Evolutionary conservation across 805 yeast genomes (phyloP).

Genomic region (Pichia scutulata): DNA sequence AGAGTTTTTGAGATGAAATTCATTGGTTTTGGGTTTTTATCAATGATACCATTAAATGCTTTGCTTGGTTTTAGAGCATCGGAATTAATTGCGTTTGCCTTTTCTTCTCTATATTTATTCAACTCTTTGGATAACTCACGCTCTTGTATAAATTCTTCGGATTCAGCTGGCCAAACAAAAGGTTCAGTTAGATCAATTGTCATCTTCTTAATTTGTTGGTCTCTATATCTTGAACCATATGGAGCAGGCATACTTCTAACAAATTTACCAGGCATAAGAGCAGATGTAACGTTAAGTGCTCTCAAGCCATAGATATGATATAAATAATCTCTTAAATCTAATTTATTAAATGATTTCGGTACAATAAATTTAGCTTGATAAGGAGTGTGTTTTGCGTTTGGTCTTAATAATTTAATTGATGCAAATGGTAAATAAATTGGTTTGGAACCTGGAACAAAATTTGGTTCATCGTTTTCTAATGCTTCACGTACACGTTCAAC

Average conservation of each 20-base stretch:
- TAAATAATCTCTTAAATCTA: slow-evolving; percentile 90
- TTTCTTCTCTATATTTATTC: slow-evolving; percentile 44
- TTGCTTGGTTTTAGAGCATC: slow-evolving; percentile 59
- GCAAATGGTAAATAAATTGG: slow-evolving; percentile 82
- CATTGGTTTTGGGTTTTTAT: slow-evolving; percentile 47
- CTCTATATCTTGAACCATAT: slow-evolving; percentile 61
- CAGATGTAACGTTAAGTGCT: slow-evolving; percentile 83
- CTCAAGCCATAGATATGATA: slow-evolving; percentile 86
- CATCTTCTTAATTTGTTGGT: slow-evolving; percentile 87
- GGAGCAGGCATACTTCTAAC: slow-evolving; percentile 45
- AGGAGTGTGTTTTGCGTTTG: slow-evolving; percentile 95
- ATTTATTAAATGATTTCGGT: slow-evolving; percentile 86
- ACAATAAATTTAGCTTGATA: slow-evolving; percentile 95
- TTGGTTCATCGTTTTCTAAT: slow-evolving; percentile 59
- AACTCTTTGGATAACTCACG: slow-evolving; percentile 35
- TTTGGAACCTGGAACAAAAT: slow-evolving; percentile 74
- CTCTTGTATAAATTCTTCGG: slow-evolving; percentile 29
- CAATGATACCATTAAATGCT: slow-evolving; percentile 66
- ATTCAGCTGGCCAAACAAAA: slow-evolving; percentile 82
- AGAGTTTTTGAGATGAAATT: slow-evolving; percentile 53
- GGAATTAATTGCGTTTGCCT: slow-evolving; percentile 47
- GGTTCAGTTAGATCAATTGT: slow-evolving; percentile 95
- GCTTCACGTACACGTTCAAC: slow-evolving; percentile 33
- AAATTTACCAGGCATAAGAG: slow-evolving; percentile 67
- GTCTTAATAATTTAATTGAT: slow-evolving; percentile 69